These are phyloP conservation scores for Eutrema heterophyllum DNA, from an alignment of 345 rosid species.

Conservation along the genomic window DNA sequence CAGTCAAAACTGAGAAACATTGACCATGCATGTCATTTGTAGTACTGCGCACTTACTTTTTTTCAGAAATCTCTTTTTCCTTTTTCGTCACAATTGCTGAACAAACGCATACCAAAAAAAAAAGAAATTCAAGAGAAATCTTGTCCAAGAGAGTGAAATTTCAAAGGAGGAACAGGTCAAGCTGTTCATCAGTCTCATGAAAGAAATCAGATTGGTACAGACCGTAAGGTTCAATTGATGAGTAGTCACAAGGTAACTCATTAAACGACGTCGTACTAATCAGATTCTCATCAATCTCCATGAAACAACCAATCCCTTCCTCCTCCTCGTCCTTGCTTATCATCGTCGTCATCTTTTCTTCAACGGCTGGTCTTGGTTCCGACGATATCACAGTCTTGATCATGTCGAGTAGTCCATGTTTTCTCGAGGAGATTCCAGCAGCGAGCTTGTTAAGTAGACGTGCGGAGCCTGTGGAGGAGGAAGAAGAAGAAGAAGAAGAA, in stretches of 20 bases:
- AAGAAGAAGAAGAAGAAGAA: constrained; percentile 5
- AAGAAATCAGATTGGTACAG: background rate
- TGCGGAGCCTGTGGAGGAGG: constrained; percentile 3
- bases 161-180: constrained; percentile 10
- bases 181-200: constrained; percentile 10
- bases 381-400: constrained; percentile 19
- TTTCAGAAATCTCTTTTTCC: background rate
- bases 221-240: background rate
- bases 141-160: background rate
- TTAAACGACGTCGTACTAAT: background rate
- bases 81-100: background rate
- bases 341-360: background rate
- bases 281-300: constrained; percentile 19
- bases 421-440: constrained; percentile 2
- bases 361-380: constrained; percentile 11
- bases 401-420: constrained; percentile 11
- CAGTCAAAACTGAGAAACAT: background rate
- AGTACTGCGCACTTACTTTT: background rate
- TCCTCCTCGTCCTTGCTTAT: background rate
- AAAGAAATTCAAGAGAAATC: background rate
- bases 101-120: background rate
- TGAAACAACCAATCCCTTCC: constrained; percentile 7
- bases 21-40: constrained; percentile 20
- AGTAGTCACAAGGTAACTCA: background rate
- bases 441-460: constrained; percentile 31